Conservation (phyloP, 768 basidiomycete genomes). For the Rhodotorula taiwanensis region DNA sequence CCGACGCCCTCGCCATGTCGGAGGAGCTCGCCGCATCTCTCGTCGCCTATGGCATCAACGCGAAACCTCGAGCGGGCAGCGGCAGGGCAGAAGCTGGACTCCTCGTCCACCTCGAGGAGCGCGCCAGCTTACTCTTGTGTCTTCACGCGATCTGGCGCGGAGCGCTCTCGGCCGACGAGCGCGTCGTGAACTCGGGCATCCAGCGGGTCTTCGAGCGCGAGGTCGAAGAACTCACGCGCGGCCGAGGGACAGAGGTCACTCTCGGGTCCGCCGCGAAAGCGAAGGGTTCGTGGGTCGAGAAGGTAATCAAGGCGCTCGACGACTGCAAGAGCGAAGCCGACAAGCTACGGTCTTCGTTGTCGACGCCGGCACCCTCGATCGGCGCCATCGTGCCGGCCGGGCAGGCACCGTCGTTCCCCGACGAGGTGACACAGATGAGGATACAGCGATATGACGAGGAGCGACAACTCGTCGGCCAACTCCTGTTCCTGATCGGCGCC, state of each 20-base stretch:
- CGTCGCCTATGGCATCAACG: conserved; percentile 52
- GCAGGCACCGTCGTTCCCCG: conserved; percentile 24
- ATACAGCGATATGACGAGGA: conserved; percentile 28
- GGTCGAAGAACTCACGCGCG: conserved; percentile 33
- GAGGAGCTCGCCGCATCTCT: conserved; percentile 64
- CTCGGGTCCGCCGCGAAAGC: neutral
- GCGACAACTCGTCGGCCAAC: conserved; percentile 33
- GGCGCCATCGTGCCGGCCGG: conserved; percentile 25
- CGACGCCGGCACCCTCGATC: conserved; percentile 5
- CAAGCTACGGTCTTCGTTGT: conserved; percentile 10
- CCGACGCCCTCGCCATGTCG: conserved; percentile 72
- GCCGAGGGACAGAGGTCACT: conserved; percentile 20
- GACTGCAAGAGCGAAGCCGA: conserved; percentile 28
- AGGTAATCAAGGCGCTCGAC: conserved; percentile 37
- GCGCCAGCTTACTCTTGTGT: conserved; percentile 12
- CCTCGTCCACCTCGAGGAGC: conserved; percentile 33
- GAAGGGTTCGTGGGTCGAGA: conserved; percentile 34
- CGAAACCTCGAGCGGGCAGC: conserved; percentile 57
- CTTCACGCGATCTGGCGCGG: conserved; percentile 32
- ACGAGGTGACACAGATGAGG: conserved; percentile 29
- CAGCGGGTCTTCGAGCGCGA: conserved; percentile 26
- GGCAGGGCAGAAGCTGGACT: conserved; percentile 37
- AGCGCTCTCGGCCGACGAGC: conserved; percentile 30
- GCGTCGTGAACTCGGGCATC: conserved; percentile 22
- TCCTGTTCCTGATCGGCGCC: conserved; percentile 36